These are phyloP conservation scores for Xylaria sp. DNA, from an alignment of 2,329 filamentous ascomycete species.

Conservation along the genomic window DNA sequence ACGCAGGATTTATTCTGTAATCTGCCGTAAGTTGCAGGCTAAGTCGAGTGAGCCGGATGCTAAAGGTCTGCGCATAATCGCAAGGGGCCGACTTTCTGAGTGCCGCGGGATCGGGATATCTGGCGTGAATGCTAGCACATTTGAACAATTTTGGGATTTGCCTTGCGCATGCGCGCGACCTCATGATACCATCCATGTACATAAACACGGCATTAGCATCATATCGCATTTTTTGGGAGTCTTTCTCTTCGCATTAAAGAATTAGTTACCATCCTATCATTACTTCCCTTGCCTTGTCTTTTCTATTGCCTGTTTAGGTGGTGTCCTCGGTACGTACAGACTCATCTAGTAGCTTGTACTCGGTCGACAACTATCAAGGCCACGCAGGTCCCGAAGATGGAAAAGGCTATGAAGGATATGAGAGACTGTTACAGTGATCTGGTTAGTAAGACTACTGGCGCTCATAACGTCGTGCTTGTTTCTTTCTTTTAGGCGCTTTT, in stretches of 20 bases:
- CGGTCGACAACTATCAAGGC: conserved; percentile 66
- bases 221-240: not conserved
- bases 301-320: not conserved
- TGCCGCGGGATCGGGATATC: not conserved
- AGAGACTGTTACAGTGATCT: conserved; percentile 48
- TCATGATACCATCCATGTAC: conserved; percentile 36
- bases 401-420: conserved; percentile 69
- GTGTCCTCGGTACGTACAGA: not conserved
- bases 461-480: not conserved
- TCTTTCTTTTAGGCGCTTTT: not conserved
- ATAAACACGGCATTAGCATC: conserved; percentile 36
- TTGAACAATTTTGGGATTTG: conserved; percentile 11
- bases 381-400: conserved; percentile 74
- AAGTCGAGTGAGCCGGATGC: not conserved
- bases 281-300: not conserved
- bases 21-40: conserved; percentile 40
- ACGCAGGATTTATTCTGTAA: conserved; percentile 75
- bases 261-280: conserved; percentile 1
- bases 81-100: not conserved
- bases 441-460: conserved; percentile 4
- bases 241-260: not conserved
- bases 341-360: not conserved
- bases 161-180: conserved; percentile 13
- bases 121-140: not conserved
- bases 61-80: not conserved